Conservation (phyloP, 495 filamentous ascomycete species). For the Saxophila tyrrhenica region DNA sequence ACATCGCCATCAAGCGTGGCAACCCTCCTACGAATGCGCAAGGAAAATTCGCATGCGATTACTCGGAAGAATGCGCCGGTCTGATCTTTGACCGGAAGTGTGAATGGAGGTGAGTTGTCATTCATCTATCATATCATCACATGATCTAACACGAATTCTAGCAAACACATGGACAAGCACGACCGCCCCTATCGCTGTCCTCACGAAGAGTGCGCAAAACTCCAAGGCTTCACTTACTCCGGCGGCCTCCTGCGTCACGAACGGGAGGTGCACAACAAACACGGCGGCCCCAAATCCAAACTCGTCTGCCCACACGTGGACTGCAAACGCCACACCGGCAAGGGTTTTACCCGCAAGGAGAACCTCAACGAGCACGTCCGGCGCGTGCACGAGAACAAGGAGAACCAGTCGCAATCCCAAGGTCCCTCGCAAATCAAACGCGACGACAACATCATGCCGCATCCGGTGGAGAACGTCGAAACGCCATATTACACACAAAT, state of each 20-base stretch:
- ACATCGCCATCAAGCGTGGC: constrained; percentile 22
- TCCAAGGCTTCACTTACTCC: constrained; percentile 86
- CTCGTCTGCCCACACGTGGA: constrained; percentile 66
- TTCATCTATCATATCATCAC: constrained; percentile 11
- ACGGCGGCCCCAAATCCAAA: constrained; percentile 68
- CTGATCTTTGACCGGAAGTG: constrained; percentile 68
- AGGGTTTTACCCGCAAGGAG: constrained; percentile 76
- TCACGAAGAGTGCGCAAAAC: constrained; percentile 67
- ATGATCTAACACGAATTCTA: constrained; percentile 21
- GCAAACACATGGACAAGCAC: constrained; percentile 97
- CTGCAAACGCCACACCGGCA: constrained; percentile 66
- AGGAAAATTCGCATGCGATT: constrained; percentile 61
- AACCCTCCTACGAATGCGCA: constrained; percentile 53
- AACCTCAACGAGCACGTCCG: constrained; percentile 82
- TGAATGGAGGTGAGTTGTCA: constrained; percentile 89
- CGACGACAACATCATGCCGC: constrained; percentile 33
- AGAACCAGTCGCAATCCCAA: constrained; percentile 9
- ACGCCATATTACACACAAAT: background rate
- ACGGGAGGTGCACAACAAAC: constrained; percentile 79
- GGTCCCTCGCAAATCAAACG: constrained; percentile 26
- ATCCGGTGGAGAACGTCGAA: constrained; percentile 23
- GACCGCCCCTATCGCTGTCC: constrained; percentile 79
- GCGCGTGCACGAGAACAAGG: constrained; percentile 44
- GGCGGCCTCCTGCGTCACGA: constrained; percentile 81
- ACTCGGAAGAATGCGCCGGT: constrained; percentile 42